phyloP scores from a whole-genome alignment of 345 rosid genomes.

The Camelina neglecta region DNA sequence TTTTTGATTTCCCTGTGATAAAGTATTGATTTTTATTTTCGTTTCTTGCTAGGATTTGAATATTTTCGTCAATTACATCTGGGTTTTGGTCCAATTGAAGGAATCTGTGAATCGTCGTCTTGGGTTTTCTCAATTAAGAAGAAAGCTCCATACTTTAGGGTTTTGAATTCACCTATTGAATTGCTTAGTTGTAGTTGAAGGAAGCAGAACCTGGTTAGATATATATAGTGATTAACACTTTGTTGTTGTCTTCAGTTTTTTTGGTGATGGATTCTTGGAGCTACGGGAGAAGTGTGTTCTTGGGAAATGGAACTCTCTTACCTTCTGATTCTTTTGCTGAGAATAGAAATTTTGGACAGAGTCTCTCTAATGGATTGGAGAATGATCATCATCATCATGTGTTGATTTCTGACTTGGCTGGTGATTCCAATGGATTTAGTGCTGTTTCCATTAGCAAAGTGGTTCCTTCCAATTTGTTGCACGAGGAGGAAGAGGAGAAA shows the following conservation, averaged over 20 bases:
- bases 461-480: conserved; percentile 44
- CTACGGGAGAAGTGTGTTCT: conserved; percentile 49
- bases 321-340: conserved; percentile 50
- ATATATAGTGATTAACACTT: background rate
- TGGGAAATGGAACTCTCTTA: conserved; percentile 50
- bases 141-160: conserved; percentile 27
- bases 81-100: conserved; percentile 25
- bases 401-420: conserved; percentile 45
- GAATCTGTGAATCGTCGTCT: conserved; percentile 14
- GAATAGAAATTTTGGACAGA: conserved; percentile 51
- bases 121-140: conserved; percentile 4
- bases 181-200: conserved; percentile 1
- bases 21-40: conserved; percentile 28
- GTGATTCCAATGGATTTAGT: conserved; percentile 44
- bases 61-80: conserved; percentile 6
- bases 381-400: conserved; percentile 21
- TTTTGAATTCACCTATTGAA: background rate
- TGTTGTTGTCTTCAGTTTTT: conserved; percentile 13
- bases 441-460: conserved; percentile 43
- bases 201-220: conserved; percentile 3
- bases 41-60: conserved; percentile 21
- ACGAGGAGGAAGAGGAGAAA: conserved; percentile 45
- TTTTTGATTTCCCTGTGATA: conserved; percentile 11
- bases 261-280: conserved; percentile 63
- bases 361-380: conserved; percentile 43